These are phyloP conservation scores for Podaxis rugospora DNA, from an alignment of 768 basidiomycete genomes.

Conservation along the genomic window DNA sequence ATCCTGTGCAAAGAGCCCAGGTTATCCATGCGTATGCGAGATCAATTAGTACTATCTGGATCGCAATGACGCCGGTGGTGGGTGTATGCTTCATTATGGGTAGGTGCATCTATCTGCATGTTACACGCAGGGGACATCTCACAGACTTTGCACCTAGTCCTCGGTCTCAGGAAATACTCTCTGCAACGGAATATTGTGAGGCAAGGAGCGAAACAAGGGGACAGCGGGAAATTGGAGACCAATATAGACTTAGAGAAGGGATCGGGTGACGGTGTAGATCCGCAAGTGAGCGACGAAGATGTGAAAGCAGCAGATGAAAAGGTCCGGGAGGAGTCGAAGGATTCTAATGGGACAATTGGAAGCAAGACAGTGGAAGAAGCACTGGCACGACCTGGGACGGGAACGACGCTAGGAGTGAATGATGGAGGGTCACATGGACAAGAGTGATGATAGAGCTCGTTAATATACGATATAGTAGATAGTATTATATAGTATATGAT, in stretches of 20 bases:
- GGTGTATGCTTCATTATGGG: slow-evolving; percentile 50
- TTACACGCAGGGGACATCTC: background rate
- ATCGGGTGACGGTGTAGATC: background rate
- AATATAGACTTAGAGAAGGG: slow-evolving; percentile 17
- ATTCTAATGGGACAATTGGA: background rate
- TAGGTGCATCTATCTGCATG: slow-evolving; percentile 20
- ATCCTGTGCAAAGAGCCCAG: slow-evolving; percentile 40
- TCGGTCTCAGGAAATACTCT: slow-evolving; percentile 58
- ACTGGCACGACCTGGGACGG: background rate
- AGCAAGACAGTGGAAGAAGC: slow-evolving; percentile 3
- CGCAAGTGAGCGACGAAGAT: background rate
- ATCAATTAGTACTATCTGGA: slow-evolving; percentile 62
- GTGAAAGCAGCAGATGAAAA: background rate
- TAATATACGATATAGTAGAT: background rate
- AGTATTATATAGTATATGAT: background rate
- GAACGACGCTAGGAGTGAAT: slow-evolving; percentile 2
- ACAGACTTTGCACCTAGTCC: slow-evolving; percentile 26
- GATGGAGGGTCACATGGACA: background rate
- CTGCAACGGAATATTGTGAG: slow-evolving; percentile 46
- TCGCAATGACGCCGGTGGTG: slow-evolving; percentile 55
- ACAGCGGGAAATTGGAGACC: slow-evolving; percentile 12
- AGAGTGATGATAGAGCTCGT: background rate
- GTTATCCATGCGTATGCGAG: slow-evolving; percentile 60
- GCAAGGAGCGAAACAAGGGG: slow-evolving; percentile 26
- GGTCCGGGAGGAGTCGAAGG: background rate